Evolutionary conservation across 1,284 basidiomycete genomes (phyloP), one percentile per base, ranked within the genome.

Genomic region (Psilocybe mexicana): DNA sequence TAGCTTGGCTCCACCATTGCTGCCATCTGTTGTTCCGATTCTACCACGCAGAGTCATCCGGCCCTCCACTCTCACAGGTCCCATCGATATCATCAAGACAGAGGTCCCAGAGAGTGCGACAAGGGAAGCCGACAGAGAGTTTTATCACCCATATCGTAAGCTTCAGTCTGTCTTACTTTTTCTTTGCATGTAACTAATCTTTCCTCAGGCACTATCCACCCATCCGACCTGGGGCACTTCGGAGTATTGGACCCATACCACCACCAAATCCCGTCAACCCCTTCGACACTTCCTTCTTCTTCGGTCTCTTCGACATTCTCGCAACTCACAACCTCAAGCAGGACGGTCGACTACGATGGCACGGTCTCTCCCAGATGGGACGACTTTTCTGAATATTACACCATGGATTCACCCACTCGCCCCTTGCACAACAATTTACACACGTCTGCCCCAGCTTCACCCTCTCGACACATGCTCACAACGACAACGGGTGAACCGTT

Each of bases 1-100:
- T 40, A 52, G 61, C 38, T 58, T 69, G 23, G 70, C 68, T 8
- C 70, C 71, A 18, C 57, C 67, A 11, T 57, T 68, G 30, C 59
- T 58, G 23, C 57, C 57, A 23, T 28, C 28, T 55, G 54, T 50
- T 25, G 54, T 52, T 43, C 57, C 55, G 46, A 43, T 52, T 40
- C 54, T 59, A 33, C 57, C 61, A 33, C 57, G 62, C 23, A 60
- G 54, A 28, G 49, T 59, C 24, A 50, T 48, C 47, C 35, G 26
- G 36, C 60, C 58, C 26, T 42, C 36, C 38, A 60, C 51, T 11
- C 49, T 47, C 28, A 11, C 28, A 8, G 14, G n/a, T 18, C 46
- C 57, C 18, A 30, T 7, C 25, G 58, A 60, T 11, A 26, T 38
- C 18, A 35, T 30, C 28, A 47, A 46, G 14, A 24, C 24, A 12